Evolutionary conservation across 1,284 basidiomycete species (phyloP).

Genomic region (Sanghuangporus baumii): DNA sequence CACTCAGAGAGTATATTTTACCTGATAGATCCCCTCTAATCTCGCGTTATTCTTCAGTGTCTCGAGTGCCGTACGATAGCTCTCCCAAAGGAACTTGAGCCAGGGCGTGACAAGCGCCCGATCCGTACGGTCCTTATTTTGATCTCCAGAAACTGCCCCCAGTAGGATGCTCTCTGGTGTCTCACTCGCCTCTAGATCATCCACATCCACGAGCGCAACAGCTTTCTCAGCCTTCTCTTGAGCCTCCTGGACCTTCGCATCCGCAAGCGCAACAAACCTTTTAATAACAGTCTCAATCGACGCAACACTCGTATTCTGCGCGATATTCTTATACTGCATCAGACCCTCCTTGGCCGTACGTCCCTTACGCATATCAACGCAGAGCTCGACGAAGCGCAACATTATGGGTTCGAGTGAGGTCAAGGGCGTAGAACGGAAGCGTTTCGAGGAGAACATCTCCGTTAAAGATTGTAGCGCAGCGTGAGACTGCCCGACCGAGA

Average conservation of each 20-base stretch:
- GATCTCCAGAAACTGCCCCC: conserved; percentile 85
- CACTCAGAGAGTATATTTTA: conserved; percentile 31
- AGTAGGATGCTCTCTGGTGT: conserved; percentile 90
- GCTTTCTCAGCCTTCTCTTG: conserved; percentile 77
- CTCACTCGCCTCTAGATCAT: conserved; percentile 87
- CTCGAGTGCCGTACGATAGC: conserved; percentile 94
- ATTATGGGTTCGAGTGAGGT: conserved; percentile 93
- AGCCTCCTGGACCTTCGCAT: conserved; percentile 83
- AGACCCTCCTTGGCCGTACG: conserved; percentile 93
- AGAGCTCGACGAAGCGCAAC: conserved; percentile 90
- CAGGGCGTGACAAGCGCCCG: conserved; percentile 94
- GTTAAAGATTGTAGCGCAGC: conserved; percentile 86
- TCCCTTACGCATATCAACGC: conserved; percentile 93
- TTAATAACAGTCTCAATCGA: conserved; percentile 94
- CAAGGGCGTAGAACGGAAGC: conserved; percentile 90
- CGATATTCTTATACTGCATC: conserved; percentile 95
- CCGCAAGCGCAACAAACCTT: conserved; percentile 83
- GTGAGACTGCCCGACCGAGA: conserved; percentile 85
- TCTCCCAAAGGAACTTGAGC: conserved; percentile 99
- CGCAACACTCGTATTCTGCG: conserved; percentile 86
- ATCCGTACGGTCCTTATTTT: conserved; percentile 94
- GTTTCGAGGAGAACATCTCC: conserved; percentile 91
- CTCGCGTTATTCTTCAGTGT: conserved; percentile 96
- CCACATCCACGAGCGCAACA: conserved; percentile 65
- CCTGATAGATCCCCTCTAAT: conserved; percentile 93